These are phyloP conservation scores for Paraphaeosphaeria sporulosa DNA, from an alignment of 2,329 filamentous ascomycete species.

Conservation along the genomic window DNA sequence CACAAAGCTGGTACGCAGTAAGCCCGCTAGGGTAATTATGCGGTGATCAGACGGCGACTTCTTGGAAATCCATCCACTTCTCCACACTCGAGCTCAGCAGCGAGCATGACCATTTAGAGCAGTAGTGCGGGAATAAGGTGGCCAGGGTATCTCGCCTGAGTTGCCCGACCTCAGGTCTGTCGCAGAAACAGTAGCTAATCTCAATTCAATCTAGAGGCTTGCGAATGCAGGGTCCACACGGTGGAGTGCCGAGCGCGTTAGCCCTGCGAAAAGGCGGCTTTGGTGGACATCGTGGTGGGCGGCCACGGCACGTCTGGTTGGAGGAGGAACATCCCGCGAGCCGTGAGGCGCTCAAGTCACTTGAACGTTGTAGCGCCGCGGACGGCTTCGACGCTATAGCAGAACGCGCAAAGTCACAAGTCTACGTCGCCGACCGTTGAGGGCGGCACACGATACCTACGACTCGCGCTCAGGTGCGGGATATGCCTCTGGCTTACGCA, in stretches of 20 bases:
- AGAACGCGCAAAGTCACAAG: background rate
- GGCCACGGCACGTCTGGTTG: slow-evolving; percentile 2
- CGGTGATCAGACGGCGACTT: slow-evolving; percentile 6
- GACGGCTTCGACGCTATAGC: slow-evolving; percentile 5
- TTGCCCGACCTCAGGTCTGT: slow-evolving; percentile 4
- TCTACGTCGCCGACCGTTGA: slow-evolving; percentile 7
- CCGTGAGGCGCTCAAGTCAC: slow-evolving; percentile 4
- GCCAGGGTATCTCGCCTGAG: slow-evolving; percentile 9
- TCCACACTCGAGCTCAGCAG: slow-evolving; percentile 1
- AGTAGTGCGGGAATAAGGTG: slow-evolving; percentile 3
- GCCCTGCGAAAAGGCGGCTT: background rate
- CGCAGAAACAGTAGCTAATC: slow-evolving; percentile 1
- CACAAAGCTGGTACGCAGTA: background rate
- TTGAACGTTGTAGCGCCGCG: background rate
- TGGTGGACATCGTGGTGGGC: background rate
- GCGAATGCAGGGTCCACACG: slow-evolving; percentile 12
- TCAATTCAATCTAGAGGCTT: slow-evolving; percentile 3
- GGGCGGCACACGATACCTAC: background rate
- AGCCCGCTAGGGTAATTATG: background rate
- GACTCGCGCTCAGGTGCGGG: background rate
- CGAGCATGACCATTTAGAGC: background rate
- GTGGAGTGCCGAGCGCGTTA: slow-evolving; percentile 8
- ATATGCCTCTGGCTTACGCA: slow-evolving; percentile 14
- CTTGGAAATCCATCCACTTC: background rate
- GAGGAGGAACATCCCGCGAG: slow-evolving; percentile 1